phyloP scores from a whole-genome alignment of 176 grass and related monocot genomes.

The Ensete ventricosum region DNA sequence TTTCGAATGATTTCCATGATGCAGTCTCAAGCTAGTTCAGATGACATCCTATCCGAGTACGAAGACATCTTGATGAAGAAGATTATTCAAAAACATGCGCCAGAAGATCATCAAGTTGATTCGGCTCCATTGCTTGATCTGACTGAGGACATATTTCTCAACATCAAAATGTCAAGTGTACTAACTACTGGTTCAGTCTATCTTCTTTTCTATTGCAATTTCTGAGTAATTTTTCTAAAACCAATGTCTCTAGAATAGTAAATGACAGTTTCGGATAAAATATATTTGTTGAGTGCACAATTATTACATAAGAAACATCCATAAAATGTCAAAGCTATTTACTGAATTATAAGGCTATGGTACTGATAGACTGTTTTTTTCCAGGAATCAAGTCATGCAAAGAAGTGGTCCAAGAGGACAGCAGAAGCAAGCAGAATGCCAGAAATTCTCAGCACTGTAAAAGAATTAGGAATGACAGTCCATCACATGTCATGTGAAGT shows the following conservation, averaged over 20 bases:
- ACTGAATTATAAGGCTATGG: background rate
- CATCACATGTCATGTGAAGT: slow-evolving; percentile 18
- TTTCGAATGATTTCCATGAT: background rate
- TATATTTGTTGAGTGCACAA: background rate
- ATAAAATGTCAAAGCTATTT: background rate
- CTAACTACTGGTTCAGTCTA: slow-evolving; percentile 1
- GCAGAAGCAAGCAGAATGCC: background rate
- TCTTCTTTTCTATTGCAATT: slow-evolving; percentile 5
- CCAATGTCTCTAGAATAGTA: background rate
- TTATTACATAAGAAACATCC: background rate
- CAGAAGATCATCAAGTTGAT: slow-evolving; percentile 18
- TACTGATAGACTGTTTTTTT: background rate
- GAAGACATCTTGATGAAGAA: slow-evolving; percentile 21
- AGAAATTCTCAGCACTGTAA: background rate
- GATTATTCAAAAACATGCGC: slow-evolving; percentile 9
- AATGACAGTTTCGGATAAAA: background rate
- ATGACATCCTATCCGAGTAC: background rate
- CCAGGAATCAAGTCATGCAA: background rate
- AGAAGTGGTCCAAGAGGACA: background rate
- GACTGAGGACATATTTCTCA: slow-evolving; percentile 10
- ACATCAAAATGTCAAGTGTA: slow-evolving; percentile 6
- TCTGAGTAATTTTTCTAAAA: background rate
- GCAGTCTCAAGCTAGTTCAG: background rate
- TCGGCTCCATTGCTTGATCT: slow-evolving; percentile 16
- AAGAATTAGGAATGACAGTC: slow-evolving; percentile 4